Conservation (phyloP, 1,284 basidiomycete genomes). For the Trametes sp. region DNA sequence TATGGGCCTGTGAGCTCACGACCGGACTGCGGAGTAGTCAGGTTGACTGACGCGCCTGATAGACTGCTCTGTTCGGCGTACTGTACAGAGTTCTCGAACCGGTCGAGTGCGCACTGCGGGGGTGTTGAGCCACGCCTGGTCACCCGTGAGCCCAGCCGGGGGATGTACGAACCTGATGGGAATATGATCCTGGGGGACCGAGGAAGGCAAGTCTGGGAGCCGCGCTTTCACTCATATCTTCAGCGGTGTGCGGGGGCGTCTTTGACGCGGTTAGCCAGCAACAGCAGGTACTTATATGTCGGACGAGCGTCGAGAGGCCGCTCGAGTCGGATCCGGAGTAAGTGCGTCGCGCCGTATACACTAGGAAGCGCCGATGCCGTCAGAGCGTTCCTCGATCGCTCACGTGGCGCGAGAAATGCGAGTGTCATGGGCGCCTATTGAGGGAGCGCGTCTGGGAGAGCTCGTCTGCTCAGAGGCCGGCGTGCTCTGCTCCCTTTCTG, state of each 20-base stretch:
- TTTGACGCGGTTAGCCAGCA: background rate
- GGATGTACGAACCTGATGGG: constrained; percentile 66
- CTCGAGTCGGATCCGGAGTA: too few relatives aligned
- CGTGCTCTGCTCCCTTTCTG: background rate
- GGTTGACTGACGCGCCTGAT: constrained; percentile 48
- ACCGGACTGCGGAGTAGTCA: background rate
- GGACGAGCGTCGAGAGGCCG: background rate
- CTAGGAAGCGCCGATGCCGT: constrained; percentile 10
- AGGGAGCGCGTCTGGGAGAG: background rate
- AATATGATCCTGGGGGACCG: constrained; percentile 79
- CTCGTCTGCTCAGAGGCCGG: too few relatives aligned
- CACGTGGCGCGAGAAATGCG: constrained; percentile 12
- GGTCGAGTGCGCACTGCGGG: constrained; percentile 64
- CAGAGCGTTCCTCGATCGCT: constrained; percentile 1
- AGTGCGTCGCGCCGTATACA: background rate
- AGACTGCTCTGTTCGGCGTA: constrained; percentile 66
- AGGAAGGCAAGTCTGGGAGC: constrained; percentile 52
- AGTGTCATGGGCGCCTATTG: constrained; percentile 2
- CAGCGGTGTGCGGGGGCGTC: background rate
- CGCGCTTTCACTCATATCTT: constrained; percentile 8
- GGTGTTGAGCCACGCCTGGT: background rate
- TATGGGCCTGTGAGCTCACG: constrained; percentile 38
- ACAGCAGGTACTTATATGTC: background rate
- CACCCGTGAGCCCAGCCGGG: background rate
- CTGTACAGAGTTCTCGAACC: constrained; percentile 58